Percentiles rank a stretch among this genome's conserved stretches.
These are phyloP conservation scores for Xylaria sp. DNA, from an alignment of 2,329 filamentous ascomycete genomes.

Conservation along the genomic window DNA sequence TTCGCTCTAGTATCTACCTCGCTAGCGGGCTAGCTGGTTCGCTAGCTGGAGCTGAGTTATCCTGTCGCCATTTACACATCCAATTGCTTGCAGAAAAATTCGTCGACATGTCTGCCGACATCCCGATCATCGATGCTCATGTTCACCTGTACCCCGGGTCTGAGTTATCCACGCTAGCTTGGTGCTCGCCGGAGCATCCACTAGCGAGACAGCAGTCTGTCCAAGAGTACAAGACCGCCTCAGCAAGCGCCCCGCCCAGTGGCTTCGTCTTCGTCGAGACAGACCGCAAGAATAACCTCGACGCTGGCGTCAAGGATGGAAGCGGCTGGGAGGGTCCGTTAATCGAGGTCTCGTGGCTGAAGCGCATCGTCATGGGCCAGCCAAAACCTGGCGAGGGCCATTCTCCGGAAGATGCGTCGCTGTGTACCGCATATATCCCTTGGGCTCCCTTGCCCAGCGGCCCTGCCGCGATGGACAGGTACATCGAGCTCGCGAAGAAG, in stretches of 20 bases:
- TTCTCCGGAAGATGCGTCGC: constrained; percentile 58
- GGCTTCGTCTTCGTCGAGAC: constrained; percentile 88
- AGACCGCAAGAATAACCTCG: constrained; percentile 74
- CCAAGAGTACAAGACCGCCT: constrained; percentile 67
- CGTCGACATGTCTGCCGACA: constrained; percentile 47
- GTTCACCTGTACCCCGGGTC: constrained; percentile 85
- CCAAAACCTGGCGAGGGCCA: constrained; percentile 70
- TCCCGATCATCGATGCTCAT: constrained; percentile 86
- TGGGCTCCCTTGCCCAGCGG: constrained; percentile 87
- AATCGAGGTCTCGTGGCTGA: constrained; percentile 76
- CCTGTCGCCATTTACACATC: not conserved
- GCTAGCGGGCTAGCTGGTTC: not conserved
- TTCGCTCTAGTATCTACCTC: no score
- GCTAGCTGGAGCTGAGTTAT: not conserved
- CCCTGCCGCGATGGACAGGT: constrained; percentile 67
- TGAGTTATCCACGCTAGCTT: constrained; percentile 74
- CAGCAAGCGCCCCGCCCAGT: constrained; percentile 58
- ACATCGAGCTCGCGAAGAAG: constrained; percentile 70
- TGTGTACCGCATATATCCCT: constrained; percentile 77
- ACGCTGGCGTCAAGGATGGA: constrained; percentile 57
- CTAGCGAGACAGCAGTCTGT: constrained; percentile 74
- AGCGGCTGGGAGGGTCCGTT: constrained; percentile 75
- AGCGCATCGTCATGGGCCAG: constrained; percentile 71
- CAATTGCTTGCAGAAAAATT: not conserved
- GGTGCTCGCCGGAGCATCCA: constrained; percentile 70